phyloP scores from a whole-genome alignment of 352 stramenopile species.

The Globisporangium ultimum region DNA sequence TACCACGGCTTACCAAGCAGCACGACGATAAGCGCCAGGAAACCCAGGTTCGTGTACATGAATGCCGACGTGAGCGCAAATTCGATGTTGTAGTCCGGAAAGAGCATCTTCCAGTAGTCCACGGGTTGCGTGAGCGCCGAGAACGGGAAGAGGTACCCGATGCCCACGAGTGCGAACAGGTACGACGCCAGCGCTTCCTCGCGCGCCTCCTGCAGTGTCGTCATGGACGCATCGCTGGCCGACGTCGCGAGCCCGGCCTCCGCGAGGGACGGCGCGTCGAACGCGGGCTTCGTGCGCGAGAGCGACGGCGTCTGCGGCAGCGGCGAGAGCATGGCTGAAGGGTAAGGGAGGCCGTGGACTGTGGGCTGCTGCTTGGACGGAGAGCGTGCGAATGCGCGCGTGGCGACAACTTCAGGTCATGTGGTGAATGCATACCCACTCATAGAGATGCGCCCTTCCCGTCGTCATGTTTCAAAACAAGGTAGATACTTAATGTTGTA shows the following conservation, averaged over 20 bases:
- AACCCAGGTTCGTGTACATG: conserved; percentile 82
- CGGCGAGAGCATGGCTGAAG: conserved; percentile 52
- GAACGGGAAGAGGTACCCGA: conserved; percentile 87
- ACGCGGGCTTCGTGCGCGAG: conserved; percentile 26
- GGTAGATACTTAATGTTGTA: no score
- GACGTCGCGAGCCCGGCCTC: not conserved
- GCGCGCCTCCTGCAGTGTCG: conserved; percentile 21
- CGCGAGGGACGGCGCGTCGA: conserved; percentile 17
- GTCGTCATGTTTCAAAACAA: no score
- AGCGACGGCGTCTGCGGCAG: conserved; percentile 46
- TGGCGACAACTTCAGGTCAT: not conserved
- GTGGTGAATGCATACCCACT: no score
- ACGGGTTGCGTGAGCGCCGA: conserved; percentile 87
- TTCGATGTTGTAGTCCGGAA: conserved; percentile 86
- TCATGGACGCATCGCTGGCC: conserved; percentile 16
- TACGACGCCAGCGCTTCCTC: conserved; percentile 56
- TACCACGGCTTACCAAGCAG: conserved; percentile 60
- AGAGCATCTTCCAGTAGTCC: conserved; percentile 86
- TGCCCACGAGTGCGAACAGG: conserved; percentile 68
- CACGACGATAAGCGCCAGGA: conserved; percentile 64
- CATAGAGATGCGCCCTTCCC: no score
- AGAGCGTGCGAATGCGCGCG: not conserved
- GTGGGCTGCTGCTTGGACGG: not conserved
- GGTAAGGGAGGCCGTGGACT: no score
- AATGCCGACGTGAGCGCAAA: conserved; percentile 81